Evolutionary conservation across 148 eudicot species (phyloP).

Genomic region (Rhododendron mucronatum): DNA sequence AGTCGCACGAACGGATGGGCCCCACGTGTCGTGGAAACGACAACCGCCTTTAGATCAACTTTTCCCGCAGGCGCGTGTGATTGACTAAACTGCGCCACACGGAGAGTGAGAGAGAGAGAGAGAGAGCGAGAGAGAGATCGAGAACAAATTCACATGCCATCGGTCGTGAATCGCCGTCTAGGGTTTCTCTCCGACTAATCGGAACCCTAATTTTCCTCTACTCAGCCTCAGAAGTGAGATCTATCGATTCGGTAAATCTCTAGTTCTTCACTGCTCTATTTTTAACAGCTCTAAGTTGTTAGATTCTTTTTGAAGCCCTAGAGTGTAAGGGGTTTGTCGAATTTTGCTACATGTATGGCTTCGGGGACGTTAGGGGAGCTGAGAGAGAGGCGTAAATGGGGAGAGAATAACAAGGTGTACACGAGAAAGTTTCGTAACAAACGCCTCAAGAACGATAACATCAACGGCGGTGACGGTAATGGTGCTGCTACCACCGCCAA

Average conservation of each 20-base stretch:
- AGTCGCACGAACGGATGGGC: neutral
- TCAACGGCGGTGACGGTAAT: neutral
- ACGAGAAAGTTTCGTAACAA: constrained; percentile 18
- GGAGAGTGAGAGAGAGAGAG: neutral
- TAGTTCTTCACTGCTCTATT: neutral
- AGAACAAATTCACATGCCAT: neutral
- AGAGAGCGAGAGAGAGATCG: neutral
- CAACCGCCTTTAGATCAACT: neutral
- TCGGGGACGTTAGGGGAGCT: constrained; percentile 30
- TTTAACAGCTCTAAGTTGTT: neutral
- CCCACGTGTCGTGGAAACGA: neutral
- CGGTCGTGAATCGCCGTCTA: neutral
- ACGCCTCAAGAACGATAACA: neutral
- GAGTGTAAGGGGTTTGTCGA: neutral
- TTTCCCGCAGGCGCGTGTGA: constrained; percentile 4
- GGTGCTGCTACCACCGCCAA: neutral
- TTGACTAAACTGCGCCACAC: neutral
- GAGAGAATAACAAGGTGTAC: constrained; percentile 32
- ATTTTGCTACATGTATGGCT: constrained; percentile 31
- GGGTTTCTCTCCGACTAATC: constrained; percentile 8
- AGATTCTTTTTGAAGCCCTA: neutral
- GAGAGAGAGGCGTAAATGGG: constrained; percentile 28
- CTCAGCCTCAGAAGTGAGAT: neutral
- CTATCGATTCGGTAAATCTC: neutral
- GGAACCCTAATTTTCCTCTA: constrained; percentile 9